Conservation (phyloP, 208 protist species). For the Trypanosomatidae sp. region DNA sequence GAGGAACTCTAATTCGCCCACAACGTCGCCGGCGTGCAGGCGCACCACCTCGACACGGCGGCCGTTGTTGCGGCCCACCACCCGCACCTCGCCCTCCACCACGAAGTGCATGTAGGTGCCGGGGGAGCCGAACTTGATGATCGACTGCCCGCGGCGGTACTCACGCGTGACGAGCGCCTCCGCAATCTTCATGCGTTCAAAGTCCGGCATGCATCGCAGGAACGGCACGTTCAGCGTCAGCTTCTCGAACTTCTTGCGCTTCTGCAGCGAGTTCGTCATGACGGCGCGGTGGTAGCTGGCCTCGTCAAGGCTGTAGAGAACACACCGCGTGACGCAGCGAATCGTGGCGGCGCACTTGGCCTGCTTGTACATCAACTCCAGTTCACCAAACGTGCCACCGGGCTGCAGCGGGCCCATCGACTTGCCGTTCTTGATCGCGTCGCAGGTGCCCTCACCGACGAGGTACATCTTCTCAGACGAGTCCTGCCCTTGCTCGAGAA, state of each 20-base stretch:
- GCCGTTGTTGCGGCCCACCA: slow-evolving; percentile 68
- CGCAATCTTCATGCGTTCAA: slow-evolving; percentile 84
- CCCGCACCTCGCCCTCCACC: slow-evolving; percentile 73
- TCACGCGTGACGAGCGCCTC: no score
- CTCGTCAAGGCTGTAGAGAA: slow-evolving; percentile 83
- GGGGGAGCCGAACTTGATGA: slow-evolving; percentile 45
- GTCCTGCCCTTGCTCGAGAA: slow-evolving; percentile 77
- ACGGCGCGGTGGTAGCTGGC: slow-evolving; percentile 81
- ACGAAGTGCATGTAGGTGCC: slow-evolving; percentile 83
- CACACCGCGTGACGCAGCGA: slow-evolving; percentile 70
- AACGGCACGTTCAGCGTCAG: slow-evolving; percentile 70
- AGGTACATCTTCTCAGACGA: slow-evolving; percentile 80
- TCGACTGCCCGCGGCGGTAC: no score
- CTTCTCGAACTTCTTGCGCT: slow-evolving; percentile 82
- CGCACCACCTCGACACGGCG: slow-evolving; percentile 66
- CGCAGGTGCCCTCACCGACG: slow-evolving; percentile 76
- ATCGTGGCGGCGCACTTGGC: slow-evolving; percentile 79
- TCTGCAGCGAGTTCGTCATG: slow-evolving; percentile 62
- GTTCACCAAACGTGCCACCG: slow-evolving; percentile 78
- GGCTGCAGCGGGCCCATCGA: slow-evolving; percentile 46
- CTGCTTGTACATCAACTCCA: slow-evolving; percentile 91
- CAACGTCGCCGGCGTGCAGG: slow-evolving; percentile 62
- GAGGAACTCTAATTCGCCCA: slow-evolving; percentile 92
- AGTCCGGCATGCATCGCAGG: slow-evolving; percentile 72
- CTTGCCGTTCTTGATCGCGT: slow-evolving; percentile 82